Base-by-base conservation (phyloP, 2,329 filamentous ascomycete genomes). In the Epichloe elymi region DNA sequence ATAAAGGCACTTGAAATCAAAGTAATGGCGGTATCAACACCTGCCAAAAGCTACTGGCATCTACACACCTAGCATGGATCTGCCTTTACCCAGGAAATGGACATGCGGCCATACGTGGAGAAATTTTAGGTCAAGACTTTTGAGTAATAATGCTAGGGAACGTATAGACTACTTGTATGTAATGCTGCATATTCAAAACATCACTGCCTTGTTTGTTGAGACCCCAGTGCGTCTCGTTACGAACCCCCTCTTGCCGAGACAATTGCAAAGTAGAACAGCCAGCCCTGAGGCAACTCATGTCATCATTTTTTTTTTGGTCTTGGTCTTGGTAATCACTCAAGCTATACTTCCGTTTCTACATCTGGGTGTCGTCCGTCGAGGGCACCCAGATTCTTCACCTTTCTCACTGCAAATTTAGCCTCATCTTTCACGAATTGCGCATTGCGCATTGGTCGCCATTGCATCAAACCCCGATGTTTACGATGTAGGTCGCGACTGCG, bases 391-490 rank as follows among this genome's bases (percentile, higher is more conserved):
- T 86, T 85, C 65, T 83, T 86, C 51, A 94, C 69, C 65, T 86
- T 87, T 43, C 82, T 75, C 5, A 89, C 67, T 0, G 86, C 88
- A 68, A 83, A 90, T 60, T 85, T 84, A 0, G 86, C 81, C 71
- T 97, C 87, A 60, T 96, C 77, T 69, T 93, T 95, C 42, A 84
- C 90, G 65, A 96, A 97, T 57, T 83, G 81, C 20, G 81, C 74
- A 63, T 95, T 95, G 40, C 91, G 76, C 64, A 90, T 86, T 0
- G 91, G 90, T 61, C 83, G 86, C 89, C 90, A 97, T 66, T 97
- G 91, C 88, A 96, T 95, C 63, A 95, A 61, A 0, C 91, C 91
- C 11, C 90, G 77, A 59, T 96, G 89, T 69, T 90, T 88, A 0
- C 90, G 79, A 64, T 90, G 85, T 63, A 96, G 74, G 44, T 86